These are phyloP conservation scores for Corymbia citriodora DNA, from an alignment of 441 rosid genomes.

Conservation along the genomic window DNA sequence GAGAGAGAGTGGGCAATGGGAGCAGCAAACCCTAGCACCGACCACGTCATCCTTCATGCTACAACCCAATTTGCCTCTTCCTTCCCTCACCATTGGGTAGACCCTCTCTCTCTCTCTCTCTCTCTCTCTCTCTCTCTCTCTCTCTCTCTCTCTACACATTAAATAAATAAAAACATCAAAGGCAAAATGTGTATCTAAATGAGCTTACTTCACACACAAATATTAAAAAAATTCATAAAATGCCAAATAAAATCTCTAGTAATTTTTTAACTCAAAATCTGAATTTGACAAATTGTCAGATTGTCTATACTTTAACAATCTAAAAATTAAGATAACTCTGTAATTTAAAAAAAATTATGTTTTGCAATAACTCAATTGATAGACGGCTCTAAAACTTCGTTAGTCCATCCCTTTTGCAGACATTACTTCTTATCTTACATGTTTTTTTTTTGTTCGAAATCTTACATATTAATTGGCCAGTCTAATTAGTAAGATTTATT, in stretches of 20 bases:
- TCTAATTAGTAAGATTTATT: background rate
- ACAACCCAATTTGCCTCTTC: slow-evolving; percentile 5
- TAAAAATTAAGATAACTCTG: background rate
- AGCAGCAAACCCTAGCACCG: slow-evolving; percentile 19
- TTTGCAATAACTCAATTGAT: background rate
- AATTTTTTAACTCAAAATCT: background rate
- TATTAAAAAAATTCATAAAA: background rate
- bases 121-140: background rate
- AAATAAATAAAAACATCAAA: background rate
- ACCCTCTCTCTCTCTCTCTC: background rate
- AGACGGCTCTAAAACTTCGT: background rate
- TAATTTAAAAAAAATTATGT: background rate
- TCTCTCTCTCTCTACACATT: background rate
- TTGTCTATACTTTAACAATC: background rate
- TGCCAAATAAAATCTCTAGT: background rate
- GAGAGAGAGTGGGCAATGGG: slow-evolving; percentile 14
- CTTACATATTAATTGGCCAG: background rate
- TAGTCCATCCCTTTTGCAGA: background rate
- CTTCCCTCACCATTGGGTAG: slow-evolving; percentile 33
- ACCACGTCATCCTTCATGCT: slow-evolving; percentile 15
- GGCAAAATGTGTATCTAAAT: background rate
- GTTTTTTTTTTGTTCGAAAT: background rate
- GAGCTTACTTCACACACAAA: background rate
- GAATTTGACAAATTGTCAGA: background rate
- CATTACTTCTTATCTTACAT: background rate